phyloP scores from a whole-genome alignment of 768 basidiomycete species.

The Pulveroboletus sp. region DNA sequence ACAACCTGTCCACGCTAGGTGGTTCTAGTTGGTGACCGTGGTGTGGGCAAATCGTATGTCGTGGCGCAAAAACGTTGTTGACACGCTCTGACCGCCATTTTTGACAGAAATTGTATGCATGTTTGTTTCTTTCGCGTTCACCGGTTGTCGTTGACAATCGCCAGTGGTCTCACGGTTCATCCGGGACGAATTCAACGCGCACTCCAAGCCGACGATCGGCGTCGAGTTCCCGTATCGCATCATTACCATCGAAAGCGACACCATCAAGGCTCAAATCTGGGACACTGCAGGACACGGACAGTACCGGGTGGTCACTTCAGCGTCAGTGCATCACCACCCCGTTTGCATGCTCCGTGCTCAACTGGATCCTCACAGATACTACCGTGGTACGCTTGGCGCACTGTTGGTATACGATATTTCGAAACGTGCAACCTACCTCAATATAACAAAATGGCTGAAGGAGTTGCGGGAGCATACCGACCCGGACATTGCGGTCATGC shows the following conservation, averaged over 20 bases:
- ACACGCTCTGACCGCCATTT: neutral
- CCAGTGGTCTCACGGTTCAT: conserved; percentile 99
- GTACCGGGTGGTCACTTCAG: conserved; percentile 96
- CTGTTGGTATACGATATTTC: conserved; percentile 93
- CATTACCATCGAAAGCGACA: conserved; percentile 96
- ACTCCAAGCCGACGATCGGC: conserved; percentile 98
- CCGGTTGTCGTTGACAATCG: conserved; percentile 9
- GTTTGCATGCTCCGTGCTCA: neutral
- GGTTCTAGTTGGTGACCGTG: conserved; percentile 98
- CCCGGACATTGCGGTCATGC: conserved; percentile 92
- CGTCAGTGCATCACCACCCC: conserved; percentile 55
- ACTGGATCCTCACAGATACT: conserved; percentile 59
- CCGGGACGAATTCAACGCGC: conserved; percentile 98
- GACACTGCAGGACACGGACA: conserved; percentile 98
- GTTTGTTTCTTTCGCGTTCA: neutral
- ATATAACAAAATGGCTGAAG: conserved; percentile 95
- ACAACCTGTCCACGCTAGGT: conserved; percentile 56
- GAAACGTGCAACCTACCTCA: conserved; percentile 91
- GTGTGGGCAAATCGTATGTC: conserved; percentile 98
- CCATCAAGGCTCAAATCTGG: conserved; percentile 98
- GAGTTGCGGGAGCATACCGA: conserved; percentile 95
- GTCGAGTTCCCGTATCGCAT: conserved; percentile 98
- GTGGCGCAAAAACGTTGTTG: neutral
- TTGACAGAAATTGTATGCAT: conserved; percentile 34
- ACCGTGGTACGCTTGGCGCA: conserved; percentile 93